These are phyloP conservation scores for Russula emetica DNA, from an alignment of 768 basidiomycete species.

Conservation along the genomic window DNA sequence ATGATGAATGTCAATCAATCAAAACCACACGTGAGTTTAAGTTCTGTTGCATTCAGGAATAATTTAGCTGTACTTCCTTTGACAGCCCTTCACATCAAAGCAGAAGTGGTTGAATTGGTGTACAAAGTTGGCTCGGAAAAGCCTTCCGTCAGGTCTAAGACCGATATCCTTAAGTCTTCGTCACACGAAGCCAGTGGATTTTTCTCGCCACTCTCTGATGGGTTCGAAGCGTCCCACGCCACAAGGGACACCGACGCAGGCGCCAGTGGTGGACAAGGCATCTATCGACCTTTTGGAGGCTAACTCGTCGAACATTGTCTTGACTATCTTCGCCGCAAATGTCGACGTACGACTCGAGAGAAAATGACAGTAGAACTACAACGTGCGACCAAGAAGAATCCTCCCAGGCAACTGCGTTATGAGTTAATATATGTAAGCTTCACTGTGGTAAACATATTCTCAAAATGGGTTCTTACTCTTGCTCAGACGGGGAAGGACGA, in stretches of 20 bases:
- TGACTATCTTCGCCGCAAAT: slow-evolving; percentile 64
- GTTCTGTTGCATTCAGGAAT: slow-evolving; percentile 5
- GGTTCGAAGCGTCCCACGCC: slow-evolving; percentile 35
- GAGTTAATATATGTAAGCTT: slow-evolving; percentile 76
- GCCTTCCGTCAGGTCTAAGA: slow-evolving; percentile 34
- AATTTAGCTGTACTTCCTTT: slow-evolving; percentile 10
- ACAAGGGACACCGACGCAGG: slow-evolving; percentile 47
- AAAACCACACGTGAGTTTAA: slow-evolving; percentile 52
- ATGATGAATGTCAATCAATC: slow-evolving; percentile 71
- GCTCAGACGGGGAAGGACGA: slow-evolving; percentile 74
- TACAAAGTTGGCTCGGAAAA: slow-evolving; percentile 64
- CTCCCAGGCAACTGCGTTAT: slow-evolving; percentile 68
- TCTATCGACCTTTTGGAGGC: slow-evolving; percentile 35
- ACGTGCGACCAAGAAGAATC: slow-evolving; percentile 92
- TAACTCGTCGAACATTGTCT: slow-evolving; percentile 50
- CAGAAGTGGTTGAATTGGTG: slow-evolving; percentile 74
- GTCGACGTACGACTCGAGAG: slow-evolving; percentile 62
- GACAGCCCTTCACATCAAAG: slow-evolving; percentile 69
- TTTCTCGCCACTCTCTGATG: slow-evolving; percentile 41
- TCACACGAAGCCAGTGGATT: slow-evolving; percentile 34
- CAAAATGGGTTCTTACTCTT: neutral
- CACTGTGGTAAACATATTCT: slow-evolving; percentile 2
- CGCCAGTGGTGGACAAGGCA: slow-evolving; percentile 33
- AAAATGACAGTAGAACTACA: slow-evolving; percentile 71
- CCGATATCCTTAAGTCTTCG: neutral